Evolutionary conservation across 129 eudicot genomes (phyloP).

Genomic region (Erigeron canadensis): DNA sequence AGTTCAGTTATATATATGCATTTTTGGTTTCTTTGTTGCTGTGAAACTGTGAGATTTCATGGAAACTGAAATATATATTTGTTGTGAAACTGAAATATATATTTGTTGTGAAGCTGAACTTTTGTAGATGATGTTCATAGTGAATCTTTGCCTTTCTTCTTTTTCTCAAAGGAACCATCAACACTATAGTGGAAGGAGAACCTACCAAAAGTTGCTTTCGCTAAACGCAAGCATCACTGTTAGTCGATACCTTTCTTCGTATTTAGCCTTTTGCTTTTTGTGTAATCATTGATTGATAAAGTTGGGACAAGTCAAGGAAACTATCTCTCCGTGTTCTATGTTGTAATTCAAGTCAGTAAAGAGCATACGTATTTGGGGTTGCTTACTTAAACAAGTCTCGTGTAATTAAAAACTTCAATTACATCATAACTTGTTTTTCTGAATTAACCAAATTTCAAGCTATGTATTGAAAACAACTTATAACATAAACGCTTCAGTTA

Average conservation of each 20-base stretch:
- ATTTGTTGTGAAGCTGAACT: constrained; percentile 17
- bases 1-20: constrained; percentile 5
- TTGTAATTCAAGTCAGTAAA: not conserved
- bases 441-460: too few relatives aligned
- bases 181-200: constrained; percentile 38
- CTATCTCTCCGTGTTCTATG: constrained; percentile 4
- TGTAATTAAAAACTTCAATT: too few relatives aligned
- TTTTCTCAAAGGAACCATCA: constrained; percentile 10
- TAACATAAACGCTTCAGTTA: too few relatives aligned
- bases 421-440: too few relatives aligned
- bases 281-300: constrained; percentile 21
- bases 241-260: constrained; percentile 37
- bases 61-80: constrained; percentile 20
- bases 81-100: constrained; percentile 25
- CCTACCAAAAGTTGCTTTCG: constrained; percentile 42
- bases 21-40: constrained; percentile 10
- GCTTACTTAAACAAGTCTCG: not conserved
- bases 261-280: constrained; percentile 21
- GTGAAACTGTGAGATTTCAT: constrained; percentile 10
- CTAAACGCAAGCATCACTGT: constrained; percentile 50
- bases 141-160: constrained; percentile 23
- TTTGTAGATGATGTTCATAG: constrained; percentile 29
- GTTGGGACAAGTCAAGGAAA: constrained; percentile 8
- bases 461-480: too few relatives aligned
- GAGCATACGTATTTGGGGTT: too few relatives aligned